Percentiles rank a stretch among this genome's conserved stretches.
phyloP scores from a whole-genome alignment of 345 rosid genomes.

The Corchorus olitorius region DNA sequence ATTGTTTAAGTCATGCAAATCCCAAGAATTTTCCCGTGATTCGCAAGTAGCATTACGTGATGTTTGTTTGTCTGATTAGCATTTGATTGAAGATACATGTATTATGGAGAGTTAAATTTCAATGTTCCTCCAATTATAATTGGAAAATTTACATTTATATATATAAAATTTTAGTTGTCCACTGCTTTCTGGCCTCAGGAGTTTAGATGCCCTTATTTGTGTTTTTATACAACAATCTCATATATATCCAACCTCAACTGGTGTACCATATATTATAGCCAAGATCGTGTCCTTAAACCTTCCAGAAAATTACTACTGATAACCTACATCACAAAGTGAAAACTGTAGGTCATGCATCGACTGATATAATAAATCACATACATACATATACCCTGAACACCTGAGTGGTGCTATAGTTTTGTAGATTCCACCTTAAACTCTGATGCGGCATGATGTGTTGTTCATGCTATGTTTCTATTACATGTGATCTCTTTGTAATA shows the following conservation, averaged over 20 bases:
- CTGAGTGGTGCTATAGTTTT: neutral
- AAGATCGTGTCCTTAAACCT: neutral
- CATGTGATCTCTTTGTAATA: neutral
- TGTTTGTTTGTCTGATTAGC: neutral
- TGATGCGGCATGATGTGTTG: neutral
- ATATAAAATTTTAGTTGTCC: too few relatives aligned
- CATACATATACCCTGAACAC: neutral
- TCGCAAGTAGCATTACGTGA: neutral
- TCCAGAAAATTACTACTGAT: neutral
- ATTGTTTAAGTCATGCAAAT: neutral
- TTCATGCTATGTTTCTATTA: neutral
- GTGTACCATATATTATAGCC: neutral
- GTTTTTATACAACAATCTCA: neutral
- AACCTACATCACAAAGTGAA: neutral
- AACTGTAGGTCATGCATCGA: neutral
- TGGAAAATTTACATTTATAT: too few relatives aligned
- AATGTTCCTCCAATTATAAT: too few relatives aligned
- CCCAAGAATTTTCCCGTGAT: neutral
- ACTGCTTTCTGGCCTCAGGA: too few relatives aligned
- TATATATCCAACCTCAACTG: neutral
- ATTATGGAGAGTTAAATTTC: too few relatives aligned
- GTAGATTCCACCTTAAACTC: neutral
- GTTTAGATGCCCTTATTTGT: too few relatives aligned
- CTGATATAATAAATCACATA: too few relatives aligned
- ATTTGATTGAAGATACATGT: too few relatives aligned